Evolutionary conservation across 768 basidiomycete genomes (phyloP).

Genomic region (Lactarius trivialis): DNA sequence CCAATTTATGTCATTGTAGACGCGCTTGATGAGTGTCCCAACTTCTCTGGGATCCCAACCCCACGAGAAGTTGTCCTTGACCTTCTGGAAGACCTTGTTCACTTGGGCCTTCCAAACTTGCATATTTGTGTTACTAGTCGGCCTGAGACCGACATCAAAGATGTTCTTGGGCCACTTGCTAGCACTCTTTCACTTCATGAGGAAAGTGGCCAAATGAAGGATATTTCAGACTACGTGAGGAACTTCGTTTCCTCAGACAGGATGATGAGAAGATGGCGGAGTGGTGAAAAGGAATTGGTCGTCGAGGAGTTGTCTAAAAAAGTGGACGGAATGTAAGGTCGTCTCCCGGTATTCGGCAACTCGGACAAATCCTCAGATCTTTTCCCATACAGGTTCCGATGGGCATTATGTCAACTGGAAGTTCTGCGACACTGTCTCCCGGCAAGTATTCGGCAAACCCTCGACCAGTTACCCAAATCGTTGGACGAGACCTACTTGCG

Average conservation of each 20-base stretch:
- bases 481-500: no score
- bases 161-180: background rate
- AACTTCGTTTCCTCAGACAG: background rate
- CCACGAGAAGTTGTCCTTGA: background rate
- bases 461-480: no score
- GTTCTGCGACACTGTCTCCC: no score
- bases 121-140: background rate
- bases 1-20: background rate
- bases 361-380: no score
- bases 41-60: background rate
- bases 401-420: no score
- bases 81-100: background rate
- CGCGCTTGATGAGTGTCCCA: background rate
- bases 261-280: background rate
- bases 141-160: background rate
- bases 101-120: background rate
- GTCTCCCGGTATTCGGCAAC: no score
- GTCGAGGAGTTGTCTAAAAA: background rate
- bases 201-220: background rate
- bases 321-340: no score
- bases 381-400: no score
- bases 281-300: background rate
- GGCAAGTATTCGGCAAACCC: no score
- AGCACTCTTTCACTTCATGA: background rate
- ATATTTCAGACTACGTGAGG: background rate